These are phyloP conservation scores for Orbilia javanica DNA, from an alignment of 2,329 filamentous ascomycete species.

Conservation along the genomic window DNA sequence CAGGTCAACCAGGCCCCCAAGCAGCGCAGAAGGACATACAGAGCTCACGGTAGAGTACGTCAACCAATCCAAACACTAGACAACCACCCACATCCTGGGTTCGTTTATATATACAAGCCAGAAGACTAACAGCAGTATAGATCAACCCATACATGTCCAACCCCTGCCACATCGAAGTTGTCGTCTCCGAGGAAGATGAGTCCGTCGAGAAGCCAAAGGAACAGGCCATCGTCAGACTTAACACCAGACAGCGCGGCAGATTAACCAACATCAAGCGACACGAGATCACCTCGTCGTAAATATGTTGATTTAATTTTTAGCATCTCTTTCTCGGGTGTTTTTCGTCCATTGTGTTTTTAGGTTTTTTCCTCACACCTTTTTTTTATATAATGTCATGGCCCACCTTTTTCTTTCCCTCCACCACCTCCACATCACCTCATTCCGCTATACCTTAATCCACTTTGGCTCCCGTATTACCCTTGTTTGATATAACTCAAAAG, in stretches of 20 bases:
- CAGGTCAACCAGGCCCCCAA: conserved; percentile 99
- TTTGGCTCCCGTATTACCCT: conserved; percentile 28
- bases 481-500: conserved; percentile 25
- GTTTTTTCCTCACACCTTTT: conserved; percentile 33
- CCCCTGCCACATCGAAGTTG: conserved; percentile 99
- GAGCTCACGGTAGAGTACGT: conserved; percentile 99
- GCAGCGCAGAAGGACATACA: conserved; percentile 99
- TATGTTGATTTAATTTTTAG: conserved; percentile 45
- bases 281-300: conserved; percentile 72
- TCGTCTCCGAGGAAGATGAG: conserved; percentile 98
- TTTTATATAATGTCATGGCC: conserved; percentile 59
- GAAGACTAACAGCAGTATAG: conserved; percentile 67
- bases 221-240: conserved; percentile 72
- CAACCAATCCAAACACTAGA: conserved; percentile 13
- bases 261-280: conserved; percentile 67
- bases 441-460: conserved; percentile 51
- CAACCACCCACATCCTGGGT: background rate
- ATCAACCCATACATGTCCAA: conserved; percentile 99
- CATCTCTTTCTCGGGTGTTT: conserved; percentile 33
- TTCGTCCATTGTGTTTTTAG: conserved; percentile 51
- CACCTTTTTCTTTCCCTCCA: conserved; percentile 34
- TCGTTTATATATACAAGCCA: background rate
- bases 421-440: conserved; percentile 8
- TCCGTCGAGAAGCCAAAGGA: conserved; percentile 88
- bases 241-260: conserved; percentile 89